These are phyloP conservation scores for Gregarina niphandrodes DNA, from an alignment of 169 alveolate species.

Conservation along the genomic window DNA sequence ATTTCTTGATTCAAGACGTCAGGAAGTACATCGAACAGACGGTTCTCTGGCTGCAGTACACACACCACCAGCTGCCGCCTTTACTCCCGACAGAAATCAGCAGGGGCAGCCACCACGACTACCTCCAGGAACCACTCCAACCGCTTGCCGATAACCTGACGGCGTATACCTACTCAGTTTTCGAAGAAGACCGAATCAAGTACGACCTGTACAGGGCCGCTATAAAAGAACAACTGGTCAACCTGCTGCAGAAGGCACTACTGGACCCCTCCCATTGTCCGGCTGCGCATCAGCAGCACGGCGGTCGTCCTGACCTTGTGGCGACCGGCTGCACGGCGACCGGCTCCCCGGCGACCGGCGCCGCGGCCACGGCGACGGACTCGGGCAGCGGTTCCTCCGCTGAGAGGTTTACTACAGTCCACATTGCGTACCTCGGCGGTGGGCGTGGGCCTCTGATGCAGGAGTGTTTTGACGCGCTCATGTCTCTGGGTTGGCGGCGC, in stretches of 20 bases:
- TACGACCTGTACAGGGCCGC: slow-evolving; percentile 44
- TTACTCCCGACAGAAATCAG: no score
- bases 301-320: no score
- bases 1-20: no score
- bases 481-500: no score
- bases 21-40: no score
- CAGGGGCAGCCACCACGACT: no score
- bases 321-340: no score
- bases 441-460: slow-evolving; percentile 53
- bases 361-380: background rate
- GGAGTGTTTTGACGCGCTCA: slow-evolving; percentile 31
- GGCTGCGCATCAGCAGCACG: no score
- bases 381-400: slow-evolving; percentile 5
- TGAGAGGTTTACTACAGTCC: slow-evolving; percentile 5
- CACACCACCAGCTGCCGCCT: no score
- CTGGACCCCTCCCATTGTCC: no score
- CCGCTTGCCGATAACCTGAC: slow-evolving; percentile 37
- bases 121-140: slow-evolving; percentile 12
- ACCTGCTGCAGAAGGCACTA: no score
- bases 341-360: background rate
- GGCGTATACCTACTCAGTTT: slow-evolving; percentile 36
- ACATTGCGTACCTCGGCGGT: slow-evolving; percentile 45
- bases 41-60: no score
- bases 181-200: slow-evolving; percentile 43
- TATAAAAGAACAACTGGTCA: slow-evolving; percentile 1